These are phyloP conservation scores for Populus tremula DNA, from an alignment of 345 rosid species.

Conservation along the genomic window DNA sequence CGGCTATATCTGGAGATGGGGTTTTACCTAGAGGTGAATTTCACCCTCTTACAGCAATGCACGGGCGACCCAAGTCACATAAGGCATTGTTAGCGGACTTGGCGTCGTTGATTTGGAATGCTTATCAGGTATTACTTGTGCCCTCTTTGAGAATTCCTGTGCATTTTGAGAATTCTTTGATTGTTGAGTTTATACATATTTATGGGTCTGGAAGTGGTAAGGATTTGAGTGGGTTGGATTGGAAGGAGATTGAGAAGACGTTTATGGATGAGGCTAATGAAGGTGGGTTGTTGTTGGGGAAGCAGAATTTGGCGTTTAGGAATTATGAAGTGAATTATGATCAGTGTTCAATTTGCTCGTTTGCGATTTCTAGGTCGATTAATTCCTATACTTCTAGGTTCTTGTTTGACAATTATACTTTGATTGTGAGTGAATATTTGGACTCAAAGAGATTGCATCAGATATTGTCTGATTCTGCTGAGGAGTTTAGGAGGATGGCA, in stretches of 20 bases:
- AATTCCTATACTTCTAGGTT: constrained; percentile 93
- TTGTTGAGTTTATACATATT: constrained; percentile 77
- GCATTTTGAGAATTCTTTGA: constrained; percentile 67
- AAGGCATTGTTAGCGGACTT: constrained; percentile 74
- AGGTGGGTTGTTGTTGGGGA: constrained; percentile 73
- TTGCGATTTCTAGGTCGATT: constrained; percentile 67
- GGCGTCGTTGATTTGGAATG: constrained; percentile 79
- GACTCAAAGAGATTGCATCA: constrained; percentile 93
- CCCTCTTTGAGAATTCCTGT: constrained; percentile 92
- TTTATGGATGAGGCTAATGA: constrained; percentile 66
- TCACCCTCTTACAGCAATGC: constrained; percentile 81
- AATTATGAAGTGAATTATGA: constrained; percentile 52
- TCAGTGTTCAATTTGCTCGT: constrained; percentile 81
- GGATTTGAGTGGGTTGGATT: constrained; percentile 67
- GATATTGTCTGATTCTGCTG: constrained; percentile 70
- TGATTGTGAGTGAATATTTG: constrained; percentile 94
- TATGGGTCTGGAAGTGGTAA: constrained; percentile 50
- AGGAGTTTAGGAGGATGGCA: constrained; percentile 67
- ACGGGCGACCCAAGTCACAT: constrained; percentile 81
- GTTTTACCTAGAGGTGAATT: constrained; percentile 86
- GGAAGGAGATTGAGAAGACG: constrained; percentile 55
- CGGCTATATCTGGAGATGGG: constrained; percentile 91
- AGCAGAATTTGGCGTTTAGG: constrained; percentile 66
- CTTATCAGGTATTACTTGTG: constrained; percentile 87
- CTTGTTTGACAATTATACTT: constrained; percentile 87